Evolutionary conservation across 768 basidiomycete species (phyloP), one percentile per base, ranked within the genome.

Genomic region (Cystobasidium ongulense): DNA sequence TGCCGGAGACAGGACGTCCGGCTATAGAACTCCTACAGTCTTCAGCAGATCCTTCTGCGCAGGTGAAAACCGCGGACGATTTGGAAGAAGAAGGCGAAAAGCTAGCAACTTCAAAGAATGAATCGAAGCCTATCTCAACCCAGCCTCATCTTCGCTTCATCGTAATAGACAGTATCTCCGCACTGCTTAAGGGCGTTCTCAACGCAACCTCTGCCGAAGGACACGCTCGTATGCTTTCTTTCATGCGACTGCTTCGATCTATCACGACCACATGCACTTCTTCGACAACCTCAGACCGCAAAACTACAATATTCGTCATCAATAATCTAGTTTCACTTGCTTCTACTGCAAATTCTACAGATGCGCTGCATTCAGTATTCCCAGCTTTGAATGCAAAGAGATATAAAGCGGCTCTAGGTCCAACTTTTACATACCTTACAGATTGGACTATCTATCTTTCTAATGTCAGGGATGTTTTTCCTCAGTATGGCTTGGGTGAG

Each of bases 81-180:
- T 54, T 29, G n/a, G 52, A 54, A n/a, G n/a, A 54, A 7, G 10
- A n/a, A 10, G 7, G 27, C 10, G 27, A n/a, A 54, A 59, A 59
- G 25, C 15, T 27, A 4, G 5, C 29, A 27, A 13, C 25, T 27
- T 13, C 57, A n/a, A n/a, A 46, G 13, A n/a, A 13, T 46, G 43
- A 46, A 46, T n/a, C 43, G 57, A 10, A 35, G 57, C 8, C 53
- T 23, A 41, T 18, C 39, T 8, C 46, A 21, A 50, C 7, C 18
- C 46, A 50, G 21, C 57, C 18, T 4, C 63, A 64, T 18, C 63
- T 64, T 36, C 63, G 63, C 23, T 64, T 64, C 63, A 64, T 64
- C 63, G 36, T 64, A 29, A 41, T 64, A 4, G 63, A 64, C n/a
- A 64, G 11, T 23, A 27, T 64, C 33, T n/a, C 63, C 15, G 36